These are phyloP conservation scores for Prunus yedoensis DNA, from an alignment of 331 rosid genomes.

Conservation along the genomic window DNA sequence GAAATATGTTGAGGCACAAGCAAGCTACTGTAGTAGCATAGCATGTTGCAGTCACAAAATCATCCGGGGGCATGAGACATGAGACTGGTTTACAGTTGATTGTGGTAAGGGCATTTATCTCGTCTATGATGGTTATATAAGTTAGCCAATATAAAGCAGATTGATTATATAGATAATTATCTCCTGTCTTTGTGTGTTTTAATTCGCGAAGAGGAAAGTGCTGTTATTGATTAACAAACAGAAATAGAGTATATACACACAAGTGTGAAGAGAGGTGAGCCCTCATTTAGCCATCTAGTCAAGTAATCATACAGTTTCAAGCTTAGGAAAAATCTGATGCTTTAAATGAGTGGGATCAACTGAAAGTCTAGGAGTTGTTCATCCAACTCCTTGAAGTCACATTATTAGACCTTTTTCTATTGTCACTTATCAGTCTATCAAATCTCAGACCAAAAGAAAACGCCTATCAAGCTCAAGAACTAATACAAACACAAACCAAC, in stretches of 20 bases:
- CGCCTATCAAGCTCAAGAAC: not conserved
- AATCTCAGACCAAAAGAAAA: not conserved
- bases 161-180: too few relatives aligned
- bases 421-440: not conserved
- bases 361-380: conserved; percentile 2
- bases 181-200: too few relatives aligned
- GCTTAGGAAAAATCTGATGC: not conserved
- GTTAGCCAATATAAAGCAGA: too few relatives aligned
- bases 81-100: too few relatives aligned
- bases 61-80: too few relatives aligned
- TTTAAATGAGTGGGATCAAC: not conserved
- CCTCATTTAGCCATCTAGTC: too few relatives aligned
- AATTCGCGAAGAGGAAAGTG: not conserved
- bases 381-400: conserved; percentile 6
- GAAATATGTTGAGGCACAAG: too few relatives aligned
- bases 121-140: too few relatives aligned
- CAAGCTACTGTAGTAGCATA: too few relatives aligned
- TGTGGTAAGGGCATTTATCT: too few relatives aligned
- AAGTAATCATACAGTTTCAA: not conserved
- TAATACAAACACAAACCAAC: not conserved
- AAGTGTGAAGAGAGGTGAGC: not conserved
- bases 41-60: too few relatives aligned
- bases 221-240: not conserved
- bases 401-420: not conserved
- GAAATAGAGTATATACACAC: too few relatives aligned